Evolutionary conservation across 164 flowering plant genomes (phyloP), one percentile per base, ranked within the genome.

Genomic region (Tetrastigma voinierianum): DNA sequence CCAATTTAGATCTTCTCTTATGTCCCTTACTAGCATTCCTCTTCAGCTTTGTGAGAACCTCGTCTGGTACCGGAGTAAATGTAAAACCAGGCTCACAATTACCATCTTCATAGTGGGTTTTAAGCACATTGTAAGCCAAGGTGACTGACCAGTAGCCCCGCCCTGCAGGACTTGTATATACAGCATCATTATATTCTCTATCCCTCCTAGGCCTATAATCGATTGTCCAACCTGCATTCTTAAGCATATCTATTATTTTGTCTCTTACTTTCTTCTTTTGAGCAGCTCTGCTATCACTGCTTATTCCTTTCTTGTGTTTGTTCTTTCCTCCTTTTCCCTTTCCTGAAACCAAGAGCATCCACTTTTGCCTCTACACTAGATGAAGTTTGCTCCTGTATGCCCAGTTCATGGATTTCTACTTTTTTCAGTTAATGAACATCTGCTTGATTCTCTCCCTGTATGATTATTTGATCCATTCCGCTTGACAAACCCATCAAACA

Each of bases 81-180:
- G 49, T 45, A 63, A 70, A 81, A 46, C 68, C 70, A 46, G 70
- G 15, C 21, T 43, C 51, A 21, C 49, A 59, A 61, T 18, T 48
- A n/a, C 68, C 76, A 32, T 62, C 52, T 70, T 87, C 85, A 66
- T 56, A 65, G 19, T 71, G 74, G 72, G 68, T 56, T 75, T 80
- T 77, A 63, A 89, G 80, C 19, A 76, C 71, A 13, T 54, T 56
- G 70, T 93, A 93, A 47, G 98, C 98, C 78, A 75, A 68, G 32
- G 88, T 78, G 49, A 84, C 78, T 16, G 98, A 93, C 98, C 98
- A 93, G 68, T 80, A 81, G 54, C 77, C 77, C 49, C 73, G 78
- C 66, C 96, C 92, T 19, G 74, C 52, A 46, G 83, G 87, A 67
- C 71, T 83, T 59, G 83, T 80, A 79, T 90, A 93, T 23, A 93